phyloP scores from a whole-genome alignment of 2,329 filamentous ascomycete genomes.

The Metarhizium brunneum region DNA sequence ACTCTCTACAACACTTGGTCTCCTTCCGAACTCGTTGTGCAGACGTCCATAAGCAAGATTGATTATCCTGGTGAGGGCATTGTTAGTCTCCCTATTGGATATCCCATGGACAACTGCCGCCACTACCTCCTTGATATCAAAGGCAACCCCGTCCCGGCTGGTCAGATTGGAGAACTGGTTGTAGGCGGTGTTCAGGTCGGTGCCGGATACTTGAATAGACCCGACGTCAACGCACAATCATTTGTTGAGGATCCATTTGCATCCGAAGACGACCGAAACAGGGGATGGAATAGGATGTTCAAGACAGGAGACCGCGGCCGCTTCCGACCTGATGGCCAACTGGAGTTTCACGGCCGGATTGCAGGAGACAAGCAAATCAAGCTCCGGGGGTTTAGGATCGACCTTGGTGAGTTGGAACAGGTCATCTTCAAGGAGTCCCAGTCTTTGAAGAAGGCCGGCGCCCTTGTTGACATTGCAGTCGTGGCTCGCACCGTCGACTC shows the following conservation, averaged over 20 bases:
- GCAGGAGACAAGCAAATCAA: slow-evolving; percentile 28
- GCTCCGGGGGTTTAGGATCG: slow-evolving; percentile 23
- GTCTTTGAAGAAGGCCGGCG: slow-evolving; percentile 3
- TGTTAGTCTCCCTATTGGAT: slow-evolving; percentile 13
- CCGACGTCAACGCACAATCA: slow-evolving; percentile 41
- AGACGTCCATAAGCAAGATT: slow-evolving; percentile 13
- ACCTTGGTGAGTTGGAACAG: slow-evolving; percentile 28
- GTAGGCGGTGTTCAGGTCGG: slow-evolving; percentile 32
- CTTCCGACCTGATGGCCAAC: slow-evolving; percentile 24
- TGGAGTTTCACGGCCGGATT: slow-evolving; percentile 28
- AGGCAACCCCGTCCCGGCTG: slow-evolving; percentile 27
- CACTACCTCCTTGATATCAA: slow-evolving; percentile 29
- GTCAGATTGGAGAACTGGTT: slow-evolving; percentile 31
- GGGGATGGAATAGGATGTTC: slow-evolving; percentile 27
- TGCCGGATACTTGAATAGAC: slow-evolving; percentile 27
- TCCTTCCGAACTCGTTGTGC: slow-evolving; percentile 14
- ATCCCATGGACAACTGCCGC: slow-evolving; percentile 18
- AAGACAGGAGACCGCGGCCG: slow-evolving; percentile 31
- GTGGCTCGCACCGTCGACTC: slow-evolving; percentile 11
- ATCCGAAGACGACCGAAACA: slow-evolving; percentile 12
- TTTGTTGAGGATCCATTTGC: slow-evolving; percentile 14
- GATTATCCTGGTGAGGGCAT: slow-evolving; percentile 9
- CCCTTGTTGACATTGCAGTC: slow-evolving; percentile 11
- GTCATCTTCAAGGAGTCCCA: slow-evolving; percentile 13
- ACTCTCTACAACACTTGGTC: slow-evolving; percentile 15